A percentile compares a stretch with the other conserved stretches of the same genome.
Evolutionary conservation across 257 asterid species (phyloP).

Genomic region (Scutellaria barbata): DNA sequence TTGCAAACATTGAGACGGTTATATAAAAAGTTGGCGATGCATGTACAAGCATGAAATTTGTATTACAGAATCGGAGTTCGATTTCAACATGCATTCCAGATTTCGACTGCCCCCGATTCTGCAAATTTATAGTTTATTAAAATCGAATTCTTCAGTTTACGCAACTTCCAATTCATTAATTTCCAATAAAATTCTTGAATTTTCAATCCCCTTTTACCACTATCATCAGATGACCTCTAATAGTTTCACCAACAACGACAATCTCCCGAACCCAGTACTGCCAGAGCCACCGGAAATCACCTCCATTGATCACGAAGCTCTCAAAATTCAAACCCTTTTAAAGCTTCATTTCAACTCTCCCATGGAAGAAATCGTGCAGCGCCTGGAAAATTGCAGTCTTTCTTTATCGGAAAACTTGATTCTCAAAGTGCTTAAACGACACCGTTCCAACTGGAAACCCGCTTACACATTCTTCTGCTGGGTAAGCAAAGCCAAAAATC

Average conservation of each 20-base stretch:
- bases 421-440: constrained; percentile 69
- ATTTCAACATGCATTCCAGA: constrained; percentile 39
- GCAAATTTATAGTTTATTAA: constrained; percentile 29
- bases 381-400: constrained; percentile 45
- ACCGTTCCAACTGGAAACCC: constrained; percentile 78
- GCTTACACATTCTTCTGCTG: constrained; percentile 69
- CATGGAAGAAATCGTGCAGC: constrained; percentile 44
- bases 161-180: constrained; percentile 26
- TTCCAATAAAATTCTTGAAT: constrained; percentile 4
- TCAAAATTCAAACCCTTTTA: constrained; percentile 58
- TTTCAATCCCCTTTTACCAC: constrained; percentile 32
- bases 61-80: constrained; percentile 1
- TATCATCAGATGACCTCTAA: constrained; percentile 23
- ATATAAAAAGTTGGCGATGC: too few species aligned
- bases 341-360: constrained; percentile 45
- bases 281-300: constrained; percentile 26
- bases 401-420: constrained; percentile 58
- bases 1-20: too few species aligned
- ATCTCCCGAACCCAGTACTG: constrained; percentile 15
- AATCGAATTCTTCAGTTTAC: neutral
- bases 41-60: neutral
- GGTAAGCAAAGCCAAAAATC: constrained; percentile 36
- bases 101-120: constrained; percentile 29
- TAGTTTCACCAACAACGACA: constrained; percentile 24
- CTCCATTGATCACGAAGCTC: constrained; percentile 50